Evolutionary conservation across 2,329 filamentous ascomycete species (phyloP).

Genomic region (Blastomyces parvus): DNA sequence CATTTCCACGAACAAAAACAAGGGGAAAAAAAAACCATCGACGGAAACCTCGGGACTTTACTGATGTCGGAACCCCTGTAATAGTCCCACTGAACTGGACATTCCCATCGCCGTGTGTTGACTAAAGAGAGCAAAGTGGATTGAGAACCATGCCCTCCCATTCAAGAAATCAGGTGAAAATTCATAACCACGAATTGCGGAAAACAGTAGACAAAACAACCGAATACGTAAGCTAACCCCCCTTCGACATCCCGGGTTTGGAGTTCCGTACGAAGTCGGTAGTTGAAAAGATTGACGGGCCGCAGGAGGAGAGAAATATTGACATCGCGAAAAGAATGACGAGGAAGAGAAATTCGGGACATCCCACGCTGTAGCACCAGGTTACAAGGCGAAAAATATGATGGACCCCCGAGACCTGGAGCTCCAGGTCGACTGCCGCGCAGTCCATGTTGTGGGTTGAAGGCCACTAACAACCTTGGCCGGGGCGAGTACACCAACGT

Average conservation of each 20-base stretch:
- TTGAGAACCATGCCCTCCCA: background rate
- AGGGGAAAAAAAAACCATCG: background rate
- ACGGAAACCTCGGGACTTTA: background rate
- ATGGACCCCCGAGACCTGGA: background rate
- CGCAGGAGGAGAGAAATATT: background rate
- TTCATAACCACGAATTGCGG: background rate
- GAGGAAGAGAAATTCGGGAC: background rate
- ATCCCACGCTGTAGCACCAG: conserved; percentile 3
- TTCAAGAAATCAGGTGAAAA: background rate
- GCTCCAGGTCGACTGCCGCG: background rate
- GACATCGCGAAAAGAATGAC: background rate
- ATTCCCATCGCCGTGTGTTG: background rate
- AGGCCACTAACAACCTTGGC: conserved; percentile 30
- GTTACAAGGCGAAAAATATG: background rate
- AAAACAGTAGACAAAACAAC: background rate
- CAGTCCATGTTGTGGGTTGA: conserved; percentile 3
- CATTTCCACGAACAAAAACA: background rate
- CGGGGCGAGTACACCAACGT: conserved; percentile 27
- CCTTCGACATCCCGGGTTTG: background rate
- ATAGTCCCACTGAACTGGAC: background rate
- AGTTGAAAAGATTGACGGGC: background rate
- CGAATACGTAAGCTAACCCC: background rate
- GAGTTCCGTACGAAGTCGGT: background rate
- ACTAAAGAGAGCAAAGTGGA: background rate
- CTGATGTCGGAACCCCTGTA: background rate